Conservation (phyloP, 148 eudicot species). For the Rheum nobile region DNA sequence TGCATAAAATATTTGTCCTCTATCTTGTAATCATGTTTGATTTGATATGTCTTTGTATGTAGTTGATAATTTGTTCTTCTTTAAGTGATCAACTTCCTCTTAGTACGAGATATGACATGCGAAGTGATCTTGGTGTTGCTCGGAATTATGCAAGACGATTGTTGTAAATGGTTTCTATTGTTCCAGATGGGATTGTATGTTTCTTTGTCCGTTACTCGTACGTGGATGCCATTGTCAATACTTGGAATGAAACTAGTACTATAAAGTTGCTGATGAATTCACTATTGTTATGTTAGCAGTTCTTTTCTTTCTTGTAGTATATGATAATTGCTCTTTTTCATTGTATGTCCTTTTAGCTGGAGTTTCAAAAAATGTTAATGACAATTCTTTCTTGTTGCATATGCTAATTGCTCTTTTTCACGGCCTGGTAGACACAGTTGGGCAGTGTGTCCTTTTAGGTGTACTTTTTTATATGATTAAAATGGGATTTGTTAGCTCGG, state of each 20-base stretch:
- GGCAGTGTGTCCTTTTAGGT: too few species aligned
- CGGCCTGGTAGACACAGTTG: too few species aligned
- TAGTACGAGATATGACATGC: conserved; percentile 86
- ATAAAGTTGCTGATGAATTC: conserved; percentile 44
- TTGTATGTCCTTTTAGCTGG: not conserved
- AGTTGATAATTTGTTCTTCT: conserved; percentile 7
- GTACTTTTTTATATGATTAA: too few species aligned
- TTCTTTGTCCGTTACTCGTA: conserved; percentile 97
- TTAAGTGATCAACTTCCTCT: conserved; percentile 98
- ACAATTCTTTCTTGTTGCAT: too few species aligned
- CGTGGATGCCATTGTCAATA: conserved; percentile 94
- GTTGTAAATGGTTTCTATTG: conserved; percentile 93
- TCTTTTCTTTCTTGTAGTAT: not conserved
- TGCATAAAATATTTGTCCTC: not conserved
- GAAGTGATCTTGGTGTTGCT: conserved; percentile 95
- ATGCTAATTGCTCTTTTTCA: too few species aligned
- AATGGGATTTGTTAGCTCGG: too few species aligned
- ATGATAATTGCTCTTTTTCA: not conserved
- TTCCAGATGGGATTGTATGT: conserved; percentile 97
- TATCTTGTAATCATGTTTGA: not conserved
- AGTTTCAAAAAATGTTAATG: not conserved
- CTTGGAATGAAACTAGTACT: conserved; percentile 93
- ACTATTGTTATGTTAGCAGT: not conserved
- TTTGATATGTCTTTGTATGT: not conserved
- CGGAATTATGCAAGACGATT: conserved; percentile 92